Conservation (phyloP, 164 flowering plant genomes). For the Pachysandra terminalis region DNA sequence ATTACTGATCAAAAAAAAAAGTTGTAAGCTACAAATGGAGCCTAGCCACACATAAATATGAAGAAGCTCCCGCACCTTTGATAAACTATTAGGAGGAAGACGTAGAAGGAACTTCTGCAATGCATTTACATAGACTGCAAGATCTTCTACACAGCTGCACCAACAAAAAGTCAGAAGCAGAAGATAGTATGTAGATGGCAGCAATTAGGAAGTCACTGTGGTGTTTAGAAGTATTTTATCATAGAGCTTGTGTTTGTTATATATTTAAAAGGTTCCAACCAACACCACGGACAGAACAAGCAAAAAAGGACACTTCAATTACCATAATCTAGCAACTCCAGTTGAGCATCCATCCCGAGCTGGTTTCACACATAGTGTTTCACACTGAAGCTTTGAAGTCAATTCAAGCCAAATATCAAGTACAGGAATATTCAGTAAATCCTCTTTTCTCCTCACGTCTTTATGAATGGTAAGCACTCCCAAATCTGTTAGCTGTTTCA, state of each 20-base stretch:
- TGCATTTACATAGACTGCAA: constrained; percentile 57
- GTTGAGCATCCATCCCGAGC: constrained; percentile 96
- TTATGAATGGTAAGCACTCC: constrained; percentile 82
- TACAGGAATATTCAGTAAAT: constrained; percentile 40
- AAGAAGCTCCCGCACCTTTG: constrained; percentile 53
- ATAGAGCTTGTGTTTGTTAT: neutral
- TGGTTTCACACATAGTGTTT: constrained; percentile 80
- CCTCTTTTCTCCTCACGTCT: constrained; percentile 57
- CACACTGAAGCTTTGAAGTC: constrained; percentile 54
- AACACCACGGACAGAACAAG: neutral
- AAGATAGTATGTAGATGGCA: neutral
- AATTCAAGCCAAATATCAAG: constrained; percentile 57
- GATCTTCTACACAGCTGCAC: constrained; percentile 72
- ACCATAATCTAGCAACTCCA: constrained; percentile 93
- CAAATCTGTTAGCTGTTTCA: no score
- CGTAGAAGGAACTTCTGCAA: constrained; percentile 47
- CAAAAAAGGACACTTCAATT: constrained; percentile 4
- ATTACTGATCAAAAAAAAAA: no score
- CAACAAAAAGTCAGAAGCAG: constrained; percentile 9
- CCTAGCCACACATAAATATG: neutral
- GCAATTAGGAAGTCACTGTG: neutral
- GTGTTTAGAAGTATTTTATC: no score
- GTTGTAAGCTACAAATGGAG: neutral
- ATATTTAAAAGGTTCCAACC: neutral
- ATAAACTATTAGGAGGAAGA: constrained; percentile 75